Conservation (phyloP, 495 filamentous ascomycete genomes). For the Pseudomonodictys pantanalensis region DNA sequence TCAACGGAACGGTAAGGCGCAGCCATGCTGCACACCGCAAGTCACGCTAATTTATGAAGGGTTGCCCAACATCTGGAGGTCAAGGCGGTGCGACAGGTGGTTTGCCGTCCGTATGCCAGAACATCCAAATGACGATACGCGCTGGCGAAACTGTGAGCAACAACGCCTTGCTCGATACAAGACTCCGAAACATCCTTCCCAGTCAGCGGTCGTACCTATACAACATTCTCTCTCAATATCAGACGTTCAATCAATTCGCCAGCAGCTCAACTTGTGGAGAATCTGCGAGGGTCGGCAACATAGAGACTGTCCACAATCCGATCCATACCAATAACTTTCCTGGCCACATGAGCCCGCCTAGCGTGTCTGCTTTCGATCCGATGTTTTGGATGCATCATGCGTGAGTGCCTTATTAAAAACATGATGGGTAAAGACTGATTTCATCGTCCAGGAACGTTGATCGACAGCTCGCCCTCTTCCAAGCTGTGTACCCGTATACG, state of each 20-base stretch:
- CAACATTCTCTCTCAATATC: constrained; percentile 7
- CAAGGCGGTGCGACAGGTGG: constrained; percentile 2
- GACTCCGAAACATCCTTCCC: not conserved
- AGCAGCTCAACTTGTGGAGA: not conserved
- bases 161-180: constrained; percentile 6
- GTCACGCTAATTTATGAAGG: not conserved
- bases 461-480: constrained; percentile 21
- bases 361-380: constrained; percentile 24
- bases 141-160: not conserved
- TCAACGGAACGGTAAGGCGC: constrained; percentile 23
- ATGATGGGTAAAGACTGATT: too few relatives aligned
- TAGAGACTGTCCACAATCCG: constrained; percentile 11
- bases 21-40: not conserved
- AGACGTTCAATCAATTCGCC: constrained; percentile 6
- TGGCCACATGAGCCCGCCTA: constrained; percentile 11
- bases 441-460: constrained; percentile 24
- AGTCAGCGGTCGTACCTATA: not conserved
- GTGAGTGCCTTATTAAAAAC: too few relatives aligned
- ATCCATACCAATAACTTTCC: constrained; percentile 4
- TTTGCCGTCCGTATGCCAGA: constrained; percentile 6
- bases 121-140: constrained; percentile 7
- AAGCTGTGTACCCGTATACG: constrained; percentile 21
- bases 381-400: constrained; percentile 29
- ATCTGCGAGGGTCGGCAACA: not conserved
- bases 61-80: constrained; percentile 4